These are phyloP conservation scores for Erodium texanum DNA, from an alignment of 441 rosid species.

Conservation along the genomic window DNA sequence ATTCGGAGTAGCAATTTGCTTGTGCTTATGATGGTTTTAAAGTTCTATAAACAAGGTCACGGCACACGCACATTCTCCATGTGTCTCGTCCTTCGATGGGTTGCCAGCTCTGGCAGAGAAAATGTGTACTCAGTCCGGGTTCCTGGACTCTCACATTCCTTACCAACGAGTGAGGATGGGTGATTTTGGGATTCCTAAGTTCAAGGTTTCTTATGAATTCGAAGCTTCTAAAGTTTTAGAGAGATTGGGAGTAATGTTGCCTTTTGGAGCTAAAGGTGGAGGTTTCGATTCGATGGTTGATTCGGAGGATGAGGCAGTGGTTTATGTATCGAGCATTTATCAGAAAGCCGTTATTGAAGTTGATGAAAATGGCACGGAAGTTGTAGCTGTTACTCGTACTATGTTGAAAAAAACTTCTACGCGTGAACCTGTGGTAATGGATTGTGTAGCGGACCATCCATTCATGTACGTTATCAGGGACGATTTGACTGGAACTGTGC, in stretches of 20 bases:
- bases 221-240: slow-evolving; percentile 55
- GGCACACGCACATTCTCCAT: slow-evolving; percentile 57
- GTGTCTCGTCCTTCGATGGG: slow-evolving; percentile 70
- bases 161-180: slow-evolving; percentile 34
- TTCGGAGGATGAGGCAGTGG: slow-evolving; percentile 20
- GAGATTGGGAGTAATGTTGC: slow-evolving; percentile 45
- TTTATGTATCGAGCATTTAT: too few relatives aligned
- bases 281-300: slow-evolving; percentile 68
- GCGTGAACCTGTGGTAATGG: too few relatives aligned
- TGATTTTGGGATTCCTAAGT: slow-evolving; percentile 51
- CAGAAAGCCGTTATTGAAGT: too few relatives aligned
- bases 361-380: too few relatives aligned
- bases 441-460: too few relatives aligned
- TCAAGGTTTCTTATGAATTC: slow-evolving; percentile 54
- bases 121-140: slow-evolving; percentile 39
- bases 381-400: too few relatives aligned
- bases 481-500: too few relatives aligned
- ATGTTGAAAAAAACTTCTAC: too few relatives aligned
- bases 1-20: slow-evolving; percentile 46
- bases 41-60: slow-evolving; percentile 62
- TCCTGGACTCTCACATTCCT: slow-evolving; percentile 50
- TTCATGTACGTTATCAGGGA: too few relatives aligned
- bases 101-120: slow-evolving; percentile 42
- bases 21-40: slow-evolving; percentile 50
- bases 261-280: slow-evolving; percentile 46